A percentile compares a stretch with the other conserved stretches of the same genome.
phyloP scores from a whole-genome alignment of 2,329 filamentous ascomycete genomes.

The Sclerotinia sclerotiorum region DNA sequence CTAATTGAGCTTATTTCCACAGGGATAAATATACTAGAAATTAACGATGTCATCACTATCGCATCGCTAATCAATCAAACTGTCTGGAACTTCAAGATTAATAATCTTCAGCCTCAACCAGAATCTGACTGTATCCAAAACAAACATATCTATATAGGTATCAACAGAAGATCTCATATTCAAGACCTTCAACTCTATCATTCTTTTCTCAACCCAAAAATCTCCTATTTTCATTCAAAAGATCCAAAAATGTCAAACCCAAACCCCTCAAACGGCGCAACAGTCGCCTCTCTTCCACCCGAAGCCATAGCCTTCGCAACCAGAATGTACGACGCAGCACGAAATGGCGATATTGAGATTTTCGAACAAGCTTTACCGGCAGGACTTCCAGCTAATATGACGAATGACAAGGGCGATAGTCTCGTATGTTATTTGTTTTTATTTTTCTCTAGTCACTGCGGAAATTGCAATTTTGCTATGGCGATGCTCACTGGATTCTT shows the following conservation, averaged over 20 bases:
- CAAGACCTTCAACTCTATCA: too few species aligned
- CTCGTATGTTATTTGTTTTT: conserved; percentile 47
- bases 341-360: conserved; percentile 55
- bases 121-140: neutral
- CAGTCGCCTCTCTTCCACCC: conserved; percentile 49
- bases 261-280: neutral
- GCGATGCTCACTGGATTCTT: neutral
- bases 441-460: too few species aligned
- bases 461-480: too few species aligned
- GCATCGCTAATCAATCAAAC: conserved; percentile 4
- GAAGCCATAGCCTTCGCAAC: conserved; percentile 65
- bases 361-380: conserved; percentile 64
- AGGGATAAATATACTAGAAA: neutral
- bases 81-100: conserved; percentile 2
- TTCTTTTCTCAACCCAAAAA: neutral
- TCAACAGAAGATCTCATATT: too few species aligned
- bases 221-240: neutral
- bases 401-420: conserved; percentile 72
- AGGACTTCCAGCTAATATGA: conserved; percentile 67
- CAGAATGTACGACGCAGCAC: conserved; percentile 66
- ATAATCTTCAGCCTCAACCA: conserved; percentile 6
- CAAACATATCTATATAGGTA: neutral
- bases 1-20: neutral
- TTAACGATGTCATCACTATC: conserved; percentile 2
- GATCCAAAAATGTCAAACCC: neutral